Evolutionary conservation across 169 alveolate species (phyloP).

Genomic region (Cystoisospora suis): DNA sequence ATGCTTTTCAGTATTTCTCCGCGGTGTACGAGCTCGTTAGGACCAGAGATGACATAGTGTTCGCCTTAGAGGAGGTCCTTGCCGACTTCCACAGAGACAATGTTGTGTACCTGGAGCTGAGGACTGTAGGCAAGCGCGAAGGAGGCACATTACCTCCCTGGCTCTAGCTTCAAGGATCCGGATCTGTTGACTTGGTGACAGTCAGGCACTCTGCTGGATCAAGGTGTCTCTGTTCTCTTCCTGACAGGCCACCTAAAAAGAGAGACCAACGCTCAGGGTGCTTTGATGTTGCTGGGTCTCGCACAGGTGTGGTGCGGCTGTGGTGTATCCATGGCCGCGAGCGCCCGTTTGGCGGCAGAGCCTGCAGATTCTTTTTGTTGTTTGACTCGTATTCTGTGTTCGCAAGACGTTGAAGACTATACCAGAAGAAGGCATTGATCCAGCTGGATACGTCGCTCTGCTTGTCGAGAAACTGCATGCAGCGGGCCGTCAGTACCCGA

Average conservation of each 20-base stretch:
- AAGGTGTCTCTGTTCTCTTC: too few species aligned
- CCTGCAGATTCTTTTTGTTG: neutral
- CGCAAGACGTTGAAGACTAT: conserved; percentile 34
- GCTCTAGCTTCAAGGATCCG: too few species aligned
- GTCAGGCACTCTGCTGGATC: too few species aligned
- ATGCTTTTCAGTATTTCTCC: conserved; percentile 21
- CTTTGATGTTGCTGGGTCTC: too few species aligned
- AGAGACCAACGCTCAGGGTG: too few species aligned
- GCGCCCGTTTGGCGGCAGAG: too few species aligned
- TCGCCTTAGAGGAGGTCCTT: conserved; percentile 24
- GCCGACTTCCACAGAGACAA: conserved; percentile 29
- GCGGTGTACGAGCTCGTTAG: neutral
- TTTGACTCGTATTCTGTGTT: neutral
- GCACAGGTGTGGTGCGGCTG: too few species aligned
- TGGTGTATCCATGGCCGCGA: too few species aligned
- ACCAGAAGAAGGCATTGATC: conserved; percentile 28
- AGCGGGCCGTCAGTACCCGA: neutral
- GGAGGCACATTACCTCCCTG: too few species aligned
- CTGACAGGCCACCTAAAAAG: too few species aligned
- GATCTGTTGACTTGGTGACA: too few species aligned
- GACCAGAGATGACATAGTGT: neutral
- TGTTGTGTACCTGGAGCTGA: conserved; percentile 33
- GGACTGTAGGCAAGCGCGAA: conserved; percentile 41
- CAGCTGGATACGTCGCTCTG: conserved; percentile 18
- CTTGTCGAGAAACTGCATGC: conserved; percentile 29